A percentile compares a stretch with the other conserved stretches of the same genome.
These are phyloP conservation scores for Tetracentron sinense DNA, from an alignment of 164 flowering plant species.

Conservation along the genomic window DNA sequence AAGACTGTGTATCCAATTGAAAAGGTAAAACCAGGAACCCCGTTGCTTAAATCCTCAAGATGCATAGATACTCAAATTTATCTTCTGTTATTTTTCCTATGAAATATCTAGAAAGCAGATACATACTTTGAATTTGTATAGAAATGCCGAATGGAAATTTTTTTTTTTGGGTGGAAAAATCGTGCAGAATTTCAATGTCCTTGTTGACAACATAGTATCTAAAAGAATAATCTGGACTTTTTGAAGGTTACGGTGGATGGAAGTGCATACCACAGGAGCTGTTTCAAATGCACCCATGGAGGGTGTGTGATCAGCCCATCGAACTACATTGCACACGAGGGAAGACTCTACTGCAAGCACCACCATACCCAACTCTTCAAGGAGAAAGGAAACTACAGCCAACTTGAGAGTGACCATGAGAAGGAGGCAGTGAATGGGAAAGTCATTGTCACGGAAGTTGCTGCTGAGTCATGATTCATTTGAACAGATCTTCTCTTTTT, in stretches of 20 bases:
- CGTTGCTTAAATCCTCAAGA: not conserved
- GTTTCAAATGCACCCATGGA: conserved; percentile 92
- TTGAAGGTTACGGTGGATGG: conserved; percentile 80
- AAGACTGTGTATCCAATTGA: conserved; percentile 86
- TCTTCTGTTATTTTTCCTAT: not conserved
- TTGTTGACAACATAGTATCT: not conserved
- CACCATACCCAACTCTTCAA: conserved; percentile 85
- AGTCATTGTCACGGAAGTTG: conserved; percentile 23
- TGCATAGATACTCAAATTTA: too few species aligned
- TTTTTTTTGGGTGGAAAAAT: too few species aligned
- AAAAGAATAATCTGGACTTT: not conserved
- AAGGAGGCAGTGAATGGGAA: conserved; percentile 20
- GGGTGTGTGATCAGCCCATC: conserved; percentile 92
- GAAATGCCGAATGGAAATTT: too few species aligned
- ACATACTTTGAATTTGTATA: too few species aligned
- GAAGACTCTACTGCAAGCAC: conserved; percentile 82
- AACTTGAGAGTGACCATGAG: conserved; percentile 59
- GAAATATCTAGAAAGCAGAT: too few species aligned
- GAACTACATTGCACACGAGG: conserved; percentile 90
- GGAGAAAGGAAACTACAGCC: conserved; percentile 90
- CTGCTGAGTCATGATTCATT: conserved; percentile 28
- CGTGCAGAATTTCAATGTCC: not conserved
- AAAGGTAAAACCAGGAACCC: conserved; percentile 37
- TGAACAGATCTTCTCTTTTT: not conserved
- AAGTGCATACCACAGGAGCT: conserved; percentile 73